Percentiles rank a stretch among this genome's conserved stretches.
Evolutionary conservation across 2,329 filamentous ascomycete species (phyloP).

Genomic region (Claviceps capensis): DNA sequence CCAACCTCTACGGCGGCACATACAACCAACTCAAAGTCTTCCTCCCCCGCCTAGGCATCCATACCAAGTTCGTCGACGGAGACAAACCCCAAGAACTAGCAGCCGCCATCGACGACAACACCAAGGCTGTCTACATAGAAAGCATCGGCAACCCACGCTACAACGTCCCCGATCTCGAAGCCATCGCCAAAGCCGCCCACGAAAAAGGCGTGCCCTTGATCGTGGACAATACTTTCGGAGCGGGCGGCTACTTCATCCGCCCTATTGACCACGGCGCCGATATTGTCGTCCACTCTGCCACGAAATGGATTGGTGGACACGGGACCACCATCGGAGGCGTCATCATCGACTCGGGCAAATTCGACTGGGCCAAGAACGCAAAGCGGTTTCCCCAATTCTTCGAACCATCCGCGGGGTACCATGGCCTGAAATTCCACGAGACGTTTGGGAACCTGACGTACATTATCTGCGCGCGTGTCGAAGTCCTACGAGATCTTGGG

Average conservation of each 20-base stretch:
- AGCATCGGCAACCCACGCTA: slow-evolving; percentile 89
- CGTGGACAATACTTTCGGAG: slow-evolving; percentile 90
- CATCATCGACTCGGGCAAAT: slow-evolving; percentile 78
- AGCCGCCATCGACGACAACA: slow-evolving; percentile 77
- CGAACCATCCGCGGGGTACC: slow-evolving; percentile 78
- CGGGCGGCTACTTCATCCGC: slow-evolving; percentile 74
- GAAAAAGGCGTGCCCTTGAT: slow-evolving; percentile 52
- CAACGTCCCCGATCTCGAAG: slow-evolving; percentile 84
- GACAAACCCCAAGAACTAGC: slow-evolving; percentile 70
- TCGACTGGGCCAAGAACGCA: slow-evolving; percentile 79
- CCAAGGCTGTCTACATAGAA: slow-evolving; percentile 85
- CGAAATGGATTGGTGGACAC: slow-evolving; percentile 95
- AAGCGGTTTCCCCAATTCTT: slow-evolving; percentile 85
- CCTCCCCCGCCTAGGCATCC: slow-evolving; percentile 73
- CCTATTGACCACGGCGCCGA: slow-evolving; percentile 87
- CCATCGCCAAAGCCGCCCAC: slow-evolving; percentile 68
- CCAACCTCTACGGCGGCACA: slow-evolving; percentile 85
- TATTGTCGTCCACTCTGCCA: slow-evolving; percentile 87
- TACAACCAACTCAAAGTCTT: slow-evolving; percentile 97
- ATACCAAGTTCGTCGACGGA: slow-evolving; percentile 74
- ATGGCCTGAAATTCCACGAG: slow-evolving; percentile 89
- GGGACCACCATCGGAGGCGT: slow-evolving; percentile 84
- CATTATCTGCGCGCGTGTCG: slow-evolving; percentile 74
- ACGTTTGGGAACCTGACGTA: slow-evolving; percentile 76
- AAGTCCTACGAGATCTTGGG: slow-evolving; percentile 80